Conservation (phyloP, 2,329 filamentous ascomycete species). For the Fusarium clavum region DNA sequence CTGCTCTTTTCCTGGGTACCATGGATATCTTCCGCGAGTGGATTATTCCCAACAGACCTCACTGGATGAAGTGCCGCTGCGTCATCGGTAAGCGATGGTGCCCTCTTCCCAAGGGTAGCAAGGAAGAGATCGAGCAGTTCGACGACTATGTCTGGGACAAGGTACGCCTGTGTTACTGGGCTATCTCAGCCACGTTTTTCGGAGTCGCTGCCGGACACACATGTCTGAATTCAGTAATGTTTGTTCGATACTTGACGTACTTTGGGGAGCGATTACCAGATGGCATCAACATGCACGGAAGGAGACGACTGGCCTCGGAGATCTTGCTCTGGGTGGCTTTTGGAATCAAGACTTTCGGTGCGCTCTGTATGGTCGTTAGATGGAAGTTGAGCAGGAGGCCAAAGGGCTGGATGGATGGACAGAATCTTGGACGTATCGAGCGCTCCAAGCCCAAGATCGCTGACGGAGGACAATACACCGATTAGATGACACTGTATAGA, state of each 20-base stretch:
- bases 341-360: constrained; percentile 27
- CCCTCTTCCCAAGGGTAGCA: constrained; percentile 41
- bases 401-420: constrained; percentile 42
- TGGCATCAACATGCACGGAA: constrained; percentile 41
- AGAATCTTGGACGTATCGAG: constrained; percentile 35
- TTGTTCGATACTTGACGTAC: constrained; percentile 33
- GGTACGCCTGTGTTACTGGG: constrained; percentile 42
- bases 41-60: constrained; percentile 44
- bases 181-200: constrained; percentile 37
- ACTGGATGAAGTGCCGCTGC: constrained; percentile 45
- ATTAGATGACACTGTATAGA: constrained; percentile 14
- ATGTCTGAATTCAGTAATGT: constrained; percentile 31
- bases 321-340: constrained; percentile 42
- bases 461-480: constrained; percentile 36
- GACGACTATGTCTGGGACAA: constrained; percentile 46
- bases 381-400: constrained; percentile 43
- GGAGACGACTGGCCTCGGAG: constrained; percentile 24
- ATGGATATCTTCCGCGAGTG: constrained; percentile 38
- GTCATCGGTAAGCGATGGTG: constrained; percentile 45
- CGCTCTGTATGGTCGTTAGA: constrained; percentile 39
- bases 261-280: constrained; percentile 41
- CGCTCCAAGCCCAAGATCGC: constrained; percentile 11
- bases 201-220: constrained; percentile 33
- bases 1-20: constrained; percentile 27
- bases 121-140: constrained; percentile 44